Evolutionary conservation across 352 stramenopile genomes (phyloP), one percentile per base, ranked within the genome.

Genomic region (Globisporangium orthogonon): DNA sequence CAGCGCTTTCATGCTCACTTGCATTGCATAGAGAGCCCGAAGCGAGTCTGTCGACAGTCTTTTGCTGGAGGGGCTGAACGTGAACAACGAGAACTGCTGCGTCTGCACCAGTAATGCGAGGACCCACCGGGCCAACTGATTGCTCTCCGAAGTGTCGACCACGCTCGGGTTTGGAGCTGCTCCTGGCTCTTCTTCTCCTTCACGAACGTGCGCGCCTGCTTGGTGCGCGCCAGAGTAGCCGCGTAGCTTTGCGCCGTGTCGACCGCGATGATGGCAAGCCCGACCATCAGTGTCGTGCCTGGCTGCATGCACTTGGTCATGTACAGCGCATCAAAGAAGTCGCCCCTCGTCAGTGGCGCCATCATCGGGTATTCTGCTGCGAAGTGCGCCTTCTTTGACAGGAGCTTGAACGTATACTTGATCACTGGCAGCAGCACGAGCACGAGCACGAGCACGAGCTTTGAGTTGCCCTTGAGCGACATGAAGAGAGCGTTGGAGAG

Each of bases 231-330:
- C 1, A 23, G 13, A 7, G 59, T 45, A 23, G 37, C 28, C 3
- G 29, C 7, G n/a, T 46, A 41, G 29, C 59, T 63, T n/a, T 54
- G 51, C 4, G 15, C 15, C 10, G 50, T 29, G 17, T 59, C 51
- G 33, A 59, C 23, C 0, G 10, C 17, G 28, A 63, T 49, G 52
- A 63, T 50, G 2, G 15, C 44, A 45, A 46, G 54, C 57, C 35
- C 73, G 52, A 40, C 69, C 52, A 10, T 62, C 43, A 63, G 43
- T 7, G 43, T 50, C 7, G 41, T 48, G 33, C 40, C 50, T 7
- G 50, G 54, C 43, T 77, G 66, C 15, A 61, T 63, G 18, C 69
- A 70, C 28, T 70, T 58, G 44, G 50, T 58, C 58, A 58, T 57
- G 29, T 58, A 58, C 13, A 63, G 33, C 10, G 58, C 58, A 33